Percentiles rank a stretch among this genome's conserved stretches.
Evolutionary conservation across 495 filamentous ascomycete species (phyloP).

Genomic region (Penicillium herquei): DNA sequence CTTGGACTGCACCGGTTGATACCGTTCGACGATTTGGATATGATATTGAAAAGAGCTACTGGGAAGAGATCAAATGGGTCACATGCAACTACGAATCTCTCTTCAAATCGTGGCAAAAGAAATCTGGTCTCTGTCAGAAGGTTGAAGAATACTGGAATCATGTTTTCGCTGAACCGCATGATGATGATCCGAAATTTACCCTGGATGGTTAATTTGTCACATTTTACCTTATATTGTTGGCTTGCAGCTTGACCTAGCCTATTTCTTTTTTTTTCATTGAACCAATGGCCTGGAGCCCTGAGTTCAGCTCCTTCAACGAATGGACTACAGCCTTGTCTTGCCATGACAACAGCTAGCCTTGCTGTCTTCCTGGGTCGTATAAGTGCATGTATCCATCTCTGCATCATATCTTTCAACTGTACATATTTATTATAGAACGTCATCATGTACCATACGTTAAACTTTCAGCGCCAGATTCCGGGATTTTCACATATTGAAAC

Average conservation of each 20-base stretch:
- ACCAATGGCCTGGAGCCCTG: background rate
- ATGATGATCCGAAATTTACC: slow-evolving; percentile 35
- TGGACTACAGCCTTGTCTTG: too few species aligned
- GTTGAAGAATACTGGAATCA: slow-evolving; percentile 41
- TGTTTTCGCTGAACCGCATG: slow-evolving; percentile 41
- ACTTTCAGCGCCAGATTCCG: background rate
- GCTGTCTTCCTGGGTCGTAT: too few species aligned
- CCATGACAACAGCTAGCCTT: too few species aligned
- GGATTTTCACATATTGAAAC: background rate
- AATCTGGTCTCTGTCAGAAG: slow-evolving; percentile 34
- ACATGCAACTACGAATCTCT: slow-evolving; percentile 43
- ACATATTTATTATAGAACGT: background rate
- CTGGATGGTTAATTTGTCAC: slow-evolving; percentile 18
- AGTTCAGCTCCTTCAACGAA: too few species aligned
- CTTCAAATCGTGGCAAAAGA: slow-evolving; percentile 41
- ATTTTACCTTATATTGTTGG: background rate
- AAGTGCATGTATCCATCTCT: too few species aligned
- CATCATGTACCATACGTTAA: slow-evolving; percentile 4
- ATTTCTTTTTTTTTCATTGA: background rate
- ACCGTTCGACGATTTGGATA: slow-evolving; percentile 43
- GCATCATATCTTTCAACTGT: background rate
- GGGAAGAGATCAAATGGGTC: slow-evolving; percentile 50
- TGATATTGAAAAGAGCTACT: slow-evolving; percentile 52
- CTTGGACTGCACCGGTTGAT: slow-evolving; percentile 40
- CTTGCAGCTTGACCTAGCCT: background rate